Percentiles rank a stretch among this genome's conserved stretches.
These are phyloP conservation scores for Candida methanosorbosa DNA, from an alignment of 805 yeast genomes.

Conservation along the genomic window DNA sequence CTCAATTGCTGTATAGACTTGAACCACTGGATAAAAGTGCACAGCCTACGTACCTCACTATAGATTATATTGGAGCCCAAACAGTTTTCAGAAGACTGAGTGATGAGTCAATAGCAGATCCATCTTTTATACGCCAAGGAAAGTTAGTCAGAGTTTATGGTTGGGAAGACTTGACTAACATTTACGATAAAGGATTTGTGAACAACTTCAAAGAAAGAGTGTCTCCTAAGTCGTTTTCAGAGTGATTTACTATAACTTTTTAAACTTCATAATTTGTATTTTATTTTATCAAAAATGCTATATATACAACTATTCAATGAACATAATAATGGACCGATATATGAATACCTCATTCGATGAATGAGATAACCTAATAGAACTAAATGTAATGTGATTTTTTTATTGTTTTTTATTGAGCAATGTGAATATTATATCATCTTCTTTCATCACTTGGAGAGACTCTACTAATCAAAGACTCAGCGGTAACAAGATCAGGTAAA, in stretches of 20 bases:
- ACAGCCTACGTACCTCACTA: background rate
- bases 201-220: conserved; percentile 29
- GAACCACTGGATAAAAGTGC: background rate
- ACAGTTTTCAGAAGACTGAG: conserved; percentile 1
- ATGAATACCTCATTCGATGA: background rate
- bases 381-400: too few species aligned
- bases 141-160: conserved; percentile 14
- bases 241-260: too few species aligned
- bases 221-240: too few species aligned
- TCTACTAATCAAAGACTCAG: conserved; percentile 23
- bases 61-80: background rate
- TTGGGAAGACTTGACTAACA: conserved; percentile 29
- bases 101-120: conserved; percentile 2
- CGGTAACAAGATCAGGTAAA: conserved; percentile 27
- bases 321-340: background rate
- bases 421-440: background rate
- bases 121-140: conserved; percentile 3
- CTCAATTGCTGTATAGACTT: conserved; percentile 21
- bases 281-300: too few species aligned
- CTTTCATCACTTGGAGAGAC: too few species aligned
- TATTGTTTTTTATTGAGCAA: background rate
- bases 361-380: too few species aligned
- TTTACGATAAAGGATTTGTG: conserved; percentile 43
- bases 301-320: too few species aligned
- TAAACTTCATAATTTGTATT: too few species aligned